phyloP scores from a whole-genome alignment of 257 asterid genomes.

The Solanum pinnatisectum region DNA sequence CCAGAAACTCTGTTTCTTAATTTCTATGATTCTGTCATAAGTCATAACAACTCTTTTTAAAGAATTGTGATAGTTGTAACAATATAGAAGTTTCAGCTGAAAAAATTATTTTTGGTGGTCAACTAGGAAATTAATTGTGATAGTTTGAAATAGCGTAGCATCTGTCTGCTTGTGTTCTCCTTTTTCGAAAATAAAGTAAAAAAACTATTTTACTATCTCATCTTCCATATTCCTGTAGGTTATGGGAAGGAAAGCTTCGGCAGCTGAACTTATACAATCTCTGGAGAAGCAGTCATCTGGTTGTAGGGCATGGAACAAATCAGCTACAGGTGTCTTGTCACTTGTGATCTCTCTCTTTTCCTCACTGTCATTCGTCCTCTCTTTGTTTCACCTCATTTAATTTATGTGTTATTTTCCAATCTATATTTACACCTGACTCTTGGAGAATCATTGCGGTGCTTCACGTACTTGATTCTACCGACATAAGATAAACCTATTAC shows the following conservation, averaged over 20 bases:
- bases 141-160: neutral
- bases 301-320: slow-evolving; percentile 6
- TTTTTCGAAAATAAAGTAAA: neutral
- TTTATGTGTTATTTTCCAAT: neutral
- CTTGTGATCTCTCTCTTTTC: neutral
- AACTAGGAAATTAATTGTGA: neutral
- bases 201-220: neutral
- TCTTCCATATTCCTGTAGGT: slow-evolving; percentile 10
- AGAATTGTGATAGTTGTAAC: neutral
- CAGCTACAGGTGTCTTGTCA: slow-evolving; percentile 1
- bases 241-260: slow-evolving; percentile 5
- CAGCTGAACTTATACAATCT: slow-evolving; percentile 8
- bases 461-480: neutral
- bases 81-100: neutral
- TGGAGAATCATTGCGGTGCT: neutral
- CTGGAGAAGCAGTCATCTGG: slow-evolving; percentile 4
- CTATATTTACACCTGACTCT: neutral
- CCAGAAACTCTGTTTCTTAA: neutral
- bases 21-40: neutral
- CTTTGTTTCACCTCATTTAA: neutral
- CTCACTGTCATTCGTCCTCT: neutral
- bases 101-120: neutral
- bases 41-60: neutral
- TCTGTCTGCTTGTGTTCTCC: neutral
- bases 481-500: neutral